Evolutionary conservation across 345 rosid species (phyloP).

Genomic region (Arabidopsis thaliana): DNA sequence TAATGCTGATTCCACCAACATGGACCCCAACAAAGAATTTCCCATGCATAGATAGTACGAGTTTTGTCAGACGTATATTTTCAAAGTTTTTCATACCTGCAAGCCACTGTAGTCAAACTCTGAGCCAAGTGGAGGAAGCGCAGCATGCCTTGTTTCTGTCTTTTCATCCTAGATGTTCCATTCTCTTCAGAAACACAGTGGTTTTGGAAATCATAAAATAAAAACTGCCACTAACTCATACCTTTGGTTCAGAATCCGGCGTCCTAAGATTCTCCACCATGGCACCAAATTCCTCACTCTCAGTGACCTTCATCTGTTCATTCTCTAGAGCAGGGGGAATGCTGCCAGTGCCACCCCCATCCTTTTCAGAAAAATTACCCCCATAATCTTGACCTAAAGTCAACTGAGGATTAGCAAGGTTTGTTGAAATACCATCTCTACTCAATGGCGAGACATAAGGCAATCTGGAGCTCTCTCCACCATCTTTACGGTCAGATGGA

Average conservation of each 20-base stretch:
- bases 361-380: constrained; percentile 43
- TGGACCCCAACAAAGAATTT: constrained; percentile 3
- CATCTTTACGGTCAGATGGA: constrained; percentile 46
- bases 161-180: constrained; percentile 62
- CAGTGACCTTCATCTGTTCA: constrained; percentile 53
- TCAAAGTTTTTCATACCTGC: constrained; percentile 66
- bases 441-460: constrained; percentile 51
- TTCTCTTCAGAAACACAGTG: constrained; percentile 29
- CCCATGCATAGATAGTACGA: constrained; percentile 4
- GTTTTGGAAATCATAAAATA: constrained; percentile 22
- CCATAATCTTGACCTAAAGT: constrained; percentile 53
- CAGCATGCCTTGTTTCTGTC: constrained; percentile 53
- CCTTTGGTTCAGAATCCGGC: constrained; percentile 65
- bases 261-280: constrained; percentile 64
- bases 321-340: constrained; percentile 42
- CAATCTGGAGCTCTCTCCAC: constrained; percentile 44
- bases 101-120: constrained; percentile 66
- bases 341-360: constrained; percentile 42
- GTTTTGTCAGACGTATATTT: constrained; percentile 19
- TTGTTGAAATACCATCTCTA: constrained; percentile 49
- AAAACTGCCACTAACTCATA: constrained; percentile 46
- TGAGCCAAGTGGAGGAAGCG: constrained; percentile 61
- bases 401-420: constrained; percentile 49
- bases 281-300: constrained; percentile 69
- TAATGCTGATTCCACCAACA: constrained; percentile 19